Conservation (phyloP, 129 eudicot genomes). For the Centaurea solstitialis region DNA sequence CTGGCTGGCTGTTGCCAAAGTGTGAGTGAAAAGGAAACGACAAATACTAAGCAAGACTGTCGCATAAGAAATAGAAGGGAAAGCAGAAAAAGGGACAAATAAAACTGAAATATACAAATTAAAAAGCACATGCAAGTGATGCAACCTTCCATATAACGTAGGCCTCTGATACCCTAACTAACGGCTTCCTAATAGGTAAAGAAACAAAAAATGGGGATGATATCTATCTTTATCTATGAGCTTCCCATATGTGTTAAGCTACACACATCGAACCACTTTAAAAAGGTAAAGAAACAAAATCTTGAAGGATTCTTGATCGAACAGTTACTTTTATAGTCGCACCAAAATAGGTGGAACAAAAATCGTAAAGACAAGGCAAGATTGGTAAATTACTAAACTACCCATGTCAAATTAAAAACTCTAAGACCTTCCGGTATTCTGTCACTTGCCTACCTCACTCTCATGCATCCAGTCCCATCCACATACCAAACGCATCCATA, state of each 20-base stretch:
- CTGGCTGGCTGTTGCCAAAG: background rate
- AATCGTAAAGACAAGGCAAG: no score
- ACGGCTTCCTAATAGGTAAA: background rate
- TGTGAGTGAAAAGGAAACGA: background rate
- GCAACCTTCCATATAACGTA: background rate
- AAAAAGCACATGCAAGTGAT: background rate
- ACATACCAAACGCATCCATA: no score
- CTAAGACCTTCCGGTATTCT: no score
- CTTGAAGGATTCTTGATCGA: background rate
- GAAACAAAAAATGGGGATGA: background rate
- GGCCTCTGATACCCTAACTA: background rate
- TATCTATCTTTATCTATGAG: background rate
- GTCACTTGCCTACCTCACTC: no score
- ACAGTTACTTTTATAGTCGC: background rate
- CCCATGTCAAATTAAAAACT: no score
- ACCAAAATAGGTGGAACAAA: no score
- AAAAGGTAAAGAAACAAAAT: background rate
- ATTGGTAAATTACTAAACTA: no score
- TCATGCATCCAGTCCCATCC: no score
- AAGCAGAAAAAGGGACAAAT: background rate
- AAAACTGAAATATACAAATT: no score
- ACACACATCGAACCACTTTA: background rate
- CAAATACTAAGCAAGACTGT: background rate
- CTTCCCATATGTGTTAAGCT: background rate
- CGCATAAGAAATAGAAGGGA: background rate